Conservation (phyloP, 208 protist species). For the Crithidia expoeki region DNA sequence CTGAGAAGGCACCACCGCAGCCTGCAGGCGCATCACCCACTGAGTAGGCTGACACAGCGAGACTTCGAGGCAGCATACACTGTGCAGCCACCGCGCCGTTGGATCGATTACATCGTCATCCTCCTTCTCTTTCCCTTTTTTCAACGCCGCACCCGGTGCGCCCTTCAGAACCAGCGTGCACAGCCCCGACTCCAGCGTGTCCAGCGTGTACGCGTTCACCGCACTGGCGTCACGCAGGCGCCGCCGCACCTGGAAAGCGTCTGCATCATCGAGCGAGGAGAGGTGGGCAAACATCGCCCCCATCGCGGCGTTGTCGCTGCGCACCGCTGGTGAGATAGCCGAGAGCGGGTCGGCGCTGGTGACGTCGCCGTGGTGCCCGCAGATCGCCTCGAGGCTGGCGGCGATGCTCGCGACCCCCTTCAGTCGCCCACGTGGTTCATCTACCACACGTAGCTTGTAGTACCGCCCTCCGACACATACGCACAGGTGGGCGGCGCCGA, state of each 20-base stretch:
- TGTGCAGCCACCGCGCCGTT: constrained; percentile 69
- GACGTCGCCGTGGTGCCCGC: constrained; percentile 19
- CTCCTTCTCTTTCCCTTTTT: background rate
- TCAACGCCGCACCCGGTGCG: constrained; percentile 8
- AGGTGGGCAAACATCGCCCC: constrained; percentile 52
- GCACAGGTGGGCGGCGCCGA: constrained; percentile 55
- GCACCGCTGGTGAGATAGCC: constrained; percentile 38
- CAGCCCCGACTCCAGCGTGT: constrained; percentile 54
- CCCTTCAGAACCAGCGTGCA: constrained; percentile 69
- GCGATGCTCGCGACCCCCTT: constrained; percentile 22
- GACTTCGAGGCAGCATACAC: constrained; percentile 54
- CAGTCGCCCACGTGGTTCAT: constrained; percentile 33
- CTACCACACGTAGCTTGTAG: constrained; percentile 72
- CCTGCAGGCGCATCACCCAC: constrained; percentile 24
- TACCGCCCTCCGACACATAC: constrained; percentile 76
- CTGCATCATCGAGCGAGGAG: constrained; percentile 40
- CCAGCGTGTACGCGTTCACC: constrained; percentile 66
- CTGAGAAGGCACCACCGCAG: constrained; percentile 19
- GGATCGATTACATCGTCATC: background rate
- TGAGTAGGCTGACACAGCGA: constrained; percentile 13
- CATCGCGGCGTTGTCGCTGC: constrained; percentile 48
- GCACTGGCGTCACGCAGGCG: constrained; percentile 62
- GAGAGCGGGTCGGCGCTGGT: constrained; percentile 3
- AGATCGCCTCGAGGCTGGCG: constrained; percentile 30
- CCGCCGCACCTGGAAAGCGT: constrained; percentile 59